Evolutionary conservation across 108 stramenopile genomes (phyloP), one percentile per base, ranked within the genome.

Genomic region (Asterionellopsis glacialis): DNA sequence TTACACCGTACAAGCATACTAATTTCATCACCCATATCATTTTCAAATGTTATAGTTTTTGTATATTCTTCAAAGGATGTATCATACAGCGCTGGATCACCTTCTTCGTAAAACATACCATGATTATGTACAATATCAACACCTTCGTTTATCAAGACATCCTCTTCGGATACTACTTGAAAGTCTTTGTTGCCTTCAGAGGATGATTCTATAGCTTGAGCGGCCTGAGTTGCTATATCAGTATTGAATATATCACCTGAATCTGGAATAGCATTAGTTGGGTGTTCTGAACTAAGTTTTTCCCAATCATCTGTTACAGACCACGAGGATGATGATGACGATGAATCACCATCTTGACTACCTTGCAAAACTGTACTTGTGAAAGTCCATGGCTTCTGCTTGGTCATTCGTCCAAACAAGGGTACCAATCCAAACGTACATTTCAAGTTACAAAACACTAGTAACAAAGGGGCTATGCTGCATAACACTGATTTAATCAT

Each of bases 1-100:
- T 88, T 87, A 73, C 91, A 92, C 18, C 87, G 74, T 22, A 91
- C 72, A 53, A 88, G 63, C 73, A 80, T 70, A 0, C 81, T 68
- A 26, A 92, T 85, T 60, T 91, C 90, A 11, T 69, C 53, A 25
- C 68, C 85, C 63, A 87, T 72, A 6, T 62, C 65, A 27, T 78
- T 62, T 27, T 69, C 70, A 21, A 61, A 55, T 14, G 9, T 61
- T 0, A n/a, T 53, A 18, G 11, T 57, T 33, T 45, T 19, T 3
- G 25, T 41, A 54, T 54, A 14, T 61, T 58, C 72, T 9, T 62
- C 74, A 41, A 68, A 59, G 33, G 45, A 27, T 9, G 64, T 62
- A 38, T 78, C 77, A 41, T 72, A 77, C 41, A 77, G 12, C 1
- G 57, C 49, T 10, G 49, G 24, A 9, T 62, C 55, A 24, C 55